These are phyloP conservation scores for Metschnikowia aberdeeniae DNA, from an alignment of 805 yeast genomes.

Conservation along the genomic window DNA sequence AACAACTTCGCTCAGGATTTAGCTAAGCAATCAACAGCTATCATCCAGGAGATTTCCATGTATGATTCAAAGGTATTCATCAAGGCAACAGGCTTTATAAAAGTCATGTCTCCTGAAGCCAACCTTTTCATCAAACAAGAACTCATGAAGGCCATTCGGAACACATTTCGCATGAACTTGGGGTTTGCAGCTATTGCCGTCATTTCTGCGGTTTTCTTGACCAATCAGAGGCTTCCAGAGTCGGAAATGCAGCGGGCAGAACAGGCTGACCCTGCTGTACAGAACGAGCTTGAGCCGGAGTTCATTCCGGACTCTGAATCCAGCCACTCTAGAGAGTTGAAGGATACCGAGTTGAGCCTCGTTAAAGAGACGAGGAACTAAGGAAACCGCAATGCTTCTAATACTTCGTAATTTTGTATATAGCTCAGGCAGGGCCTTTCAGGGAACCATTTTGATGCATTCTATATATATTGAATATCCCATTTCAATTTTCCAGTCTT, in stretches of 20 bases:
- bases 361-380: no score
- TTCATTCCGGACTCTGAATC: not conserved
- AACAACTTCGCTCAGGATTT: slow-evolving; percentile 11
- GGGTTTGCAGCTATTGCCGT: slow-evolving; percentile 33
- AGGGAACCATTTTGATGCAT: no score
- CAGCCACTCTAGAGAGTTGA: not conserved
- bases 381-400: no score
- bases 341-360: not conserved
- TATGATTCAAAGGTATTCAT: slow-evolving; percentile 15
- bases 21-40: slow-evolving; percentile 12
- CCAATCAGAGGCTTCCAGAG: slow-evolving; percentile 40
- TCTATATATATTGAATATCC: no score
- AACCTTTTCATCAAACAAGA: slow-evolving; percentile 20
- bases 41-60: slow-evolving; percentile 19
- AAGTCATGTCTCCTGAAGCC: slow-evolving; percentile 19
- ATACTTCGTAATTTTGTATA: no score
- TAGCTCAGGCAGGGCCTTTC: no score
- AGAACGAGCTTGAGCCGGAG: not conserved
- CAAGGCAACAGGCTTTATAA: slow-evolving; percentile 14
- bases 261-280: not conserved
- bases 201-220: slow-evolving; percentile 31
- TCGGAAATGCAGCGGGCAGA: slow-evolving; percentile 13
- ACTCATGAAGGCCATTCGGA: slow-evolving; percentile 36
- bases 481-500: no score
- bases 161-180: slow-evolving; percentile 38